Base-by-base conservation (phyloP, 129 eudicot species). In the Tagetes erecta region DNA sequence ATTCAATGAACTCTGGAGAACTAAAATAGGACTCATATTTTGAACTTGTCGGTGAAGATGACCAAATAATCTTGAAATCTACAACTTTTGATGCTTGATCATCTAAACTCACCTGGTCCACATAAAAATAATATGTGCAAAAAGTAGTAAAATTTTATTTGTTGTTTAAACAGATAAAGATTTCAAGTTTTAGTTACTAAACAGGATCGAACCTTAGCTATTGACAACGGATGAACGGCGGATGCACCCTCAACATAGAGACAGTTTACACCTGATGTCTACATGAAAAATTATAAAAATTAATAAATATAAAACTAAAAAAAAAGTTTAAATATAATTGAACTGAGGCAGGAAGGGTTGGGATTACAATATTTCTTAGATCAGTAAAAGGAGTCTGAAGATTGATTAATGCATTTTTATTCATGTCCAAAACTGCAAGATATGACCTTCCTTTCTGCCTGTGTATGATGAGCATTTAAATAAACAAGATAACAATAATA, bases 161-260 rank as follows among this genome's bases (percentile, higher is more conserved):
- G 49, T 7, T 56, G 7, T 56, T 42, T 6, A 6, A 56, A 20
- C 2, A 8, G 8, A 56, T 4, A 30, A 8, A 2, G 3, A 56
- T 56, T 56, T 7, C 1, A 30, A 20, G 39, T 74, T 63, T 67
- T 58, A 0, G 0, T 31, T 13, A 56, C 20, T 57, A 52, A 44
- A 11, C n/a, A 31, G 20, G 56, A 78, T 13, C 20, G 6, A 70
- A 85, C 90, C 90, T 86, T 86, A 13, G 83, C 90, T 74, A 86
- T 75, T 50, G 87, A 86, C 70, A 74, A 39, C n/a, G 87, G 87
- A 76, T 77, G 84, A 57, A 74, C 3, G 12, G 86, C 81, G 53
- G 86, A 88, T 76, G 84, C 88, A 12, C 94, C 94, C 83, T 88
- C 94, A 65, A 88, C 74, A 44, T 81, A 88, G 46, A 88, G 78